Evolutionary conservation across 2,329 filamentous ascomycete species (phyloP).

Genomic region (Bipolaris sorokiniana): DNA sequence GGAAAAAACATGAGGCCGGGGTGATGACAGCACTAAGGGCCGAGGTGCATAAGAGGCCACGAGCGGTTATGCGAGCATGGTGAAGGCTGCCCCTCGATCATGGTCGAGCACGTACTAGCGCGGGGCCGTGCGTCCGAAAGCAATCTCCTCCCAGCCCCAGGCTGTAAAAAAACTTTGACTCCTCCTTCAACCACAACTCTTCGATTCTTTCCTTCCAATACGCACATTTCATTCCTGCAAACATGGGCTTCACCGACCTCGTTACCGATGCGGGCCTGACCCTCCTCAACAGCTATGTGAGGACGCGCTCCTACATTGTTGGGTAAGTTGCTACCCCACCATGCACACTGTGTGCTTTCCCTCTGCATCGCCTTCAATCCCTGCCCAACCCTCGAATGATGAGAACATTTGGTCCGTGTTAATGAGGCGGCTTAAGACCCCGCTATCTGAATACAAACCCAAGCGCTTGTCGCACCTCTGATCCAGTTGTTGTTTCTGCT

Average conservation of each 20-base stretch:
- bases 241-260: constrained; percentile 74
- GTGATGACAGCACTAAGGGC: neutral
- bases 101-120: constrained; percentile 23
- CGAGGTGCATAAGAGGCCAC: constrained; percentile 3
- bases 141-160: constrained; percentile 27
- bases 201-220: constrained; percentile 17
- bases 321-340: constrained; percentile 67
- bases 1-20: neutral
- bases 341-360: constrained; percentile 23
- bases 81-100: constrained; percentile 5
- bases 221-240: constrained; percentile 38
- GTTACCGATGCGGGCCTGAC: constrained; percentile 69
- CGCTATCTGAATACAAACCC: constrained; percentile 78
- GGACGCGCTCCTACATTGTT: constrained; percentile 79
- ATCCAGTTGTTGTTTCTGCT: constrained; percentile 28
- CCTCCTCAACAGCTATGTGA: constrained; percentile 75
- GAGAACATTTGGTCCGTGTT: constrained; percentile 95
- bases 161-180: constrained; percentile 24
- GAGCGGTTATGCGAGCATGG: neutral
- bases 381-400: constrained; percentile 64
- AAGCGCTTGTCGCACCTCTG: constrained; percentile 81
- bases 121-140: constrained; percentile 21
- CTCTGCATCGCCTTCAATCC: constrained; percentile 22
- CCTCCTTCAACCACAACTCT: constrained; percentile 25
- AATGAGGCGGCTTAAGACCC: constrained; percentile 93